Evolutionary conservation across 192 early-diverging fungal genomes (phyloP), one percentile per base, ranked within the genome.

Genomic region (Lobosporangium transversale): DNA sequence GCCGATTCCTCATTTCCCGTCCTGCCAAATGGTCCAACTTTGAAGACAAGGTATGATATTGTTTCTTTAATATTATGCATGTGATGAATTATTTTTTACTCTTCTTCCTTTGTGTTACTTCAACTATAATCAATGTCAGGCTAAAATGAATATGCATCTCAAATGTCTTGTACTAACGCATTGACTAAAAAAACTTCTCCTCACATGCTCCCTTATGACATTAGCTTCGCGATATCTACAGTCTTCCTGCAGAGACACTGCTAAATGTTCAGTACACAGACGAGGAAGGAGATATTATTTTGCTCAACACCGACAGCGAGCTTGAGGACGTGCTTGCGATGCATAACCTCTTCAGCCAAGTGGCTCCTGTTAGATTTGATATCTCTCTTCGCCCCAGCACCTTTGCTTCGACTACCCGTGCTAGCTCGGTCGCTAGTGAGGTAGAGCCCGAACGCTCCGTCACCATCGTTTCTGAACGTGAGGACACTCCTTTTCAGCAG

Each of bases 211-310:
- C 48, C 24, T 23, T 2, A 20, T 37, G 15, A 43, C 20, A 37
- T 15, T 76, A 76, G 73, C 32, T 76, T 26, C 73, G 73, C 30
- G 49, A 53, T 11, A 40, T 67, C 37, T 76, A 67, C 42, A 55
- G 26, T 18, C 37, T 76, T 9, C 50, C 63, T 4, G 9, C 53
- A 18, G 20, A 14, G 5, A 14, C 73, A 10, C 6, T 23, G 3
- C 17, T 76, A 21, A 47, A 67, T 27, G 65, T 76, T 17, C 73
- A 67, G 45, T 76, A 76, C 73, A 67, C 27, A 49, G 73, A 76
- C 53, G 73, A 76, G 29, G 73, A 76, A 23, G 73, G 73, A 12
- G 73, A 76, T 62, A 54, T 67, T n/a, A 76, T 76, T 14, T 36
- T 58, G 1, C 73, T 76, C 53, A 76, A 52, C 64, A 76, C 73